A percentile compares a stretch with the other conserved stretches of the same genome.
These are phyloP conservation scores for Neurospora tetraspora DNA, from an alignment of 495 filamentous ascomycete genomes.

Conservation along the genomic window DNA sequence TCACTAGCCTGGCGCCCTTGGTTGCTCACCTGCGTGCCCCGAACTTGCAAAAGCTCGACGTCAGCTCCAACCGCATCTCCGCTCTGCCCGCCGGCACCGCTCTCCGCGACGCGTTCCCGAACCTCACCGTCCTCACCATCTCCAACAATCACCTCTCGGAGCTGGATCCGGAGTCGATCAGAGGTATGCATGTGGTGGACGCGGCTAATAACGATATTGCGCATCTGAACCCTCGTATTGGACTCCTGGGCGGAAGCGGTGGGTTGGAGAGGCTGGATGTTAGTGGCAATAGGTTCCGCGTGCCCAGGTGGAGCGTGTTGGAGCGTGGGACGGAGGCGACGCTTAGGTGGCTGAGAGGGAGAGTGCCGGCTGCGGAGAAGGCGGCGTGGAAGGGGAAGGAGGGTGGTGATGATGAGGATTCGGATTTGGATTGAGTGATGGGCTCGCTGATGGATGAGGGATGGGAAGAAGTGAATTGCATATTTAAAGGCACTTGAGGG, in stretches of 20 bases:
- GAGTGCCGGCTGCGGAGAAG: conserved; percentile 60
- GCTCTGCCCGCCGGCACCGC: conserved; percentile 48
- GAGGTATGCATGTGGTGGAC: conserved; percentile 67
- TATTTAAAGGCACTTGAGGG: not conserved
- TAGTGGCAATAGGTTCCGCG: conserved; percentile 71
- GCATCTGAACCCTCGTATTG: conserved; percentile 65
- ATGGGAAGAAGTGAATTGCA: not conserved
- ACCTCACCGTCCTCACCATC: conserved; percentile 54
- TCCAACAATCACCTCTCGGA: conserved; percentile 67
- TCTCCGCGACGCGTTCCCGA: conserved; percentile 49
- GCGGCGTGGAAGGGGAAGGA: conserved; percentile 33
- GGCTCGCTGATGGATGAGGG: not conserved
- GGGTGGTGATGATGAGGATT: conserved; percentile 22
- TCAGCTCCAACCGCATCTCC: conserved; percentile 68
- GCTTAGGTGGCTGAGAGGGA: conserved; percentile 71
- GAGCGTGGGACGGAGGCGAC: conserved; percentile 82
- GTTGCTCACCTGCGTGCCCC: conserved; percentile 57
- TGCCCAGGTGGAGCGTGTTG: conserved; percentile 77
- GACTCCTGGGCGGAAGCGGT: conserved; percentile 53
- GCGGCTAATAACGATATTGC: conserved; percentile 74
- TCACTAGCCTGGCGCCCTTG: conserved; percentile 56
- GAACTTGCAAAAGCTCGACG: conserved; percentile 60
- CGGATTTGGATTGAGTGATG: conserved; percentile 21
- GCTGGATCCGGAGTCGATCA: conserved; percentile 61
- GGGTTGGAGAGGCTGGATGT: conserved; percentile 51